Evolutionary conservation across 768 basidiomycete species (phyloP), one percentile per base, ranked within the genome.

Genomic region (Mycena galericulata): DNA sequence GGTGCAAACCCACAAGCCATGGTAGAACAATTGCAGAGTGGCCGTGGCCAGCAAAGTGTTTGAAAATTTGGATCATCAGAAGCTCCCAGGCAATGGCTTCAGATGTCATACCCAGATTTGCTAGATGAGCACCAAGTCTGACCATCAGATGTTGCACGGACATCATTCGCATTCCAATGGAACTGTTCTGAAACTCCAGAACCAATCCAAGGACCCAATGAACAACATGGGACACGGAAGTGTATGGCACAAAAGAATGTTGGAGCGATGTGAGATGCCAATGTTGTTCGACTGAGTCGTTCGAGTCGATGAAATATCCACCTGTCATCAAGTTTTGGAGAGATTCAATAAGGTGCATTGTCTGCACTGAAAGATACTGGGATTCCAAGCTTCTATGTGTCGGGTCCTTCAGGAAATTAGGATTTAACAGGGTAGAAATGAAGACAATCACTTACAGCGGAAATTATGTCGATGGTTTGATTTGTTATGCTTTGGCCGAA

Each of bases 301-400:
- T n/a, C n/a, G n/a, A n/a, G n/a, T n/a, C n/a, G n/a, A n/a, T n/a
- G n/a, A n/a, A n/a, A n/a, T n/a, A n/a, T n/a, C n/a, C n/a, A n/a
- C n/a, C n/a, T n/a, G n/a, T 30, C n/a, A 49, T 3, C 24, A 51
- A 59, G 8, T 43, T 10, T 32, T 58, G 29, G 30, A 69, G 26
- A 27, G 47, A 47, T 32, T 59, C 30, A 12, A 61, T 55, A 29
- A 70, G 54, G 9, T 11, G 32, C 26, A 56, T 54, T 0, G 46
- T 46, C 38, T 65, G 68, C 18, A 27, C 45, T 5, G 68, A 70
- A 22, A 70, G 49, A 46, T 62, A 70, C 20, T 57, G 63, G 8
- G 26, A 65, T 36, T 65, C 69, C 1, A 70, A 45, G 10, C 18
- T 70, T 32, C 43, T 1, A 15, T 65, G 64, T 2, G 4, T 38